Conservation (phyloP, 768 basidiomycete genomes). For the Hemileccinum rubropunctum region DNA sequence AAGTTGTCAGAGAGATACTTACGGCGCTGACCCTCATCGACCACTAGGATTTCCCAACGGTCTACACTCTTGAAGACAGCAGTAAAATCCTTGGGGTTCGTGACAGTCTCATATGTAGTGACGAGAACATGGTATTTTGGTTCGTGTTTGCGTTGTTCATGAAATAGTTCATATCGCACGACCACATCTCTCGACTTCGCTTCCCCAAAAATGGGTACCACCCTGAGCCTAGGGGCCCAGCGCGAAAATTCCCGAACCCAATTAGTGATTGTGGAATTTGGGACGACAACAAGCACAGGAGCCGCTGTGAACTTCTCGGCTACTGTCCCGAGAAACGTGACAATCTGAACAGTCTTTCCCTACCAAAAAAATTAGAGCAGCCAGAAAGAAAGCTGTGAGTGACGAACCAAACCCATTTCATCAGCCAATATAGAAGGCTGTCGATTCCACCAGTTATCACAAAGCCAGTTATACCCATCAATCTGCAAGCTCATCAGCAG, state of each 20-base stretch:
- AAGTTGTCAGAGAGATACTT: conserved; percentile 32
- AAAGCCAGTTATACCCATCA: conserved; percentile 82
- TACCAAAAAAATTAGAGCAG: conserved; percentile 29
- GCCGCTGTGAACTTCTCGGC: conserved; percentile 54
- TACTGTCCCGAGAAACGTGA: conserved; percentile 74
- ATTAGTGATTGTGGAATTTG: conserved; percentile 93
- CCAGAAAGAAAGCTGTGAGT: not conserved
- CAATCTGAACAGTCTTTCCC: conserved; percentile 93
- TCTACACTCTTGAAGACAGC: conserved; percentile 77
- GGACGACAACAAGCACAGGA: conserved; percentile 89
- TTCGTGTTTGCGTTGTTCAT: conserved; percentile 45
- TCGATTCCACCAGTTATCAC: conserved; percentile 83
- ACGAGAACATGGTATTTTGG: conserved; percentile 87
- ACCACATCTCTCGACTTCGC: conserved; percentile 77
- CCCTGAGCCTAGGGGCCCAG: conserved; percentile 62
- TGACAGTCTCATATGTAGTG: conserved; percentile 89
- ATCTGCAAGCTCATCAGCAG: conserved; percentile 42
- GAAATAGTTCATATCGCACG: conserved; percentile 76
- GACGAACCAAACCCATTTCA: conserved; percentile 88
- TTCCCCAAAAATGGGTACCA: conserved; percentile 86
- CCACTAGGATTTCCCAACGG: conserved; percentile 90
- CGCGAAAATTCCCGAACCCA: conserved; percentile 94
- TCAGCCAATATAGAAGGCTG: conserved; percentile 92
- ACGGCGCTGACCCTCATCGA: conserved; percentile 94
- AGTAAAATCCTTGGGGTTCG: conserved; percentile 63